Base-by-base conservation (phyloP, 495 filamentous ascomycete genomes). In the Aspergillus homomorphus region DNA sequence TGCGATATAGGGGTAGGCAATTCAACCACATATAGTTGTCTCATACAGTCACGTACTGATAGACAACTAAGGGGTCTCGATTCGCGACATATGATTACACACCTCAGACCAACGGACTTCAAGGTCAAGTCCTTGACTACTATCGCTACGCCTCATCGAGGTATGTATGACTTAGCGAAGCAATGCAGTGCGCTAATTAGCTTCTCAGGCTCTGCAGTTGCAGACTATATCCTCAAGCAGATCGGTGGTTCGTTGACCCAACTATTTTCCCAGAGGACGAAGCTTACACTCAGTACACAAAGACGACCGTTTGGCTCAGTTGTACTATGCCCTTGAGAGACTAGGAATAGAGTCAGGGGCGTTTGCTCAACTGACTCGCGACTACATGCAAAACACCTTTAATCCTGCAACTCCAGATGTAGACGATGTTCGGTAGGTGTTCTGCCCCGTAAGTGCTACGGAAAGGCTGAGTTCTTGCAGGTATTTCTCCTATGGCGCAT, bases 401-500 rank as follows among this genome's bases (percentile, higher is more conserved):
- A 98, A 97, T 63, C 86, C 87, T 0, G 80, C 76, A 16, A 90
- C 88, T 0, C 91, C 87, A 6, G 85, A 98, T 71, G 70, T 84
- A 12, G 79, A 85, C 15, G 75, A 73, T n/a, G 87, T 96, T n/a
- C 77, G 82, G 74, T 87, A 65, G 23, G 73, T 65, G 24, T 48
- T 30, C 24, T 20, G 51, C 12, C 19, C 4, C 51, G 23, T 15
- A 7, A 24, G 15, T 19, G 2, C 12, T 42, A n/a, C 42, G 23
- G 46, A 55, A 58, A 60, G 59, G 59, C 65, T 67, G 48, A 67
- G 49, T 52, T 28, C 53, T 18, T 41, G 38, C 58, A 85, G 82
- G 38, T 97, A 97, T 68, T 97, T 91, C 70, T 96, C 91, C 16
- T 96, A 96, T 65, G 93, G 94, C 1, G 94, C 94, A 30, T 82